phyloP scores from a whole-genome alignment of 1,284 basidiomycete species.

The Trichosporon sp. region DNA sequence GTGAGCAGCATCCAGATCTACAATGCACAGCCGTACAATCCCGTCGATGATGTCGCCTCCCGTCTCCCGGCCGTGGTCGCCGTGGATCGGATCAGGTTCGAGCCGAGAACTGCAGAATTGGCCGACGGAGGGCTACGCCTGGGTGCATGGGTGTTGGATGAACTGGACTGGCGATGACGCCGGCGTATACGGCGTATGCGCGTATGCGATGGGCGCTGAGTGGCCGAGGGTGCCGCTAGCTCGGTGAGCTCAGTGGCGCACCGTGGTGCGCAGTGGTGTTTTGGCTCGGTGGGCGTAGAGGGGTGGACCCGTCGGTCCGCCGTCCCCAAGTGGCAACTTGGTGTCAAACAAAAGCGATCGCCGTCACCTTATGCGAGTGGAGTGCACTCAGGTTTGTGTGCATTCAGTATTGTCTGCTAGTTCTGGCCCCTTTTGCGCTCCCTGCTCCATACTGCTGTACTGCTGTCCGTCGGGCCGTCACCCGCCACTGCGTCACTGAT shows the following conservation, averaged over 20 bases:
- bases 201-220: neutral
- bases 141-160: neutral
- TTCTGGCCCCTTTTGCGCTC: neutral
- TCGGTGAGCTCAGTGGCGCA: constrained; percentile 4
- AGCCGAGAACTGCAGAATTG: neutral
- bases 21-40: neutral
- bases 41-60: constrained; percentile 1
- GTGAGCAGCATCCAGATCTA: neutral
- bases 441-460: neutral
- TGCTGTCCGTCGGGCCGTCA: neutral
- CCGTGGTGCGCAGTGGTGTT: neutral
- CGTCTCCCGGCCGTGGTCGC: neutral
- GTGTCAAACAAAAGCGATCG: neutral
- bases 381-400: neutral
- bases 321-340: neutral
- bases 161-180: neutral
- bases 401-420: neutral
- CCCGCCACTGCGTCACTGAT: neutral
- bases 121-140: neutral
- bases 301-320: neutral
- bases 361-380: neutral
- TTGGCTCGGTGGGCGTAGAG: constrained; percentile 6
- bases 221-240: neutral
- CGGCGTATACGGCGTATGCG: neutral
- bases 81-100: neutral